Evolutionary conservation across 2,329 filamentous ascomycete genomes (phyloP).

Genomic region (Aspergillus chevalieri): DNA sequence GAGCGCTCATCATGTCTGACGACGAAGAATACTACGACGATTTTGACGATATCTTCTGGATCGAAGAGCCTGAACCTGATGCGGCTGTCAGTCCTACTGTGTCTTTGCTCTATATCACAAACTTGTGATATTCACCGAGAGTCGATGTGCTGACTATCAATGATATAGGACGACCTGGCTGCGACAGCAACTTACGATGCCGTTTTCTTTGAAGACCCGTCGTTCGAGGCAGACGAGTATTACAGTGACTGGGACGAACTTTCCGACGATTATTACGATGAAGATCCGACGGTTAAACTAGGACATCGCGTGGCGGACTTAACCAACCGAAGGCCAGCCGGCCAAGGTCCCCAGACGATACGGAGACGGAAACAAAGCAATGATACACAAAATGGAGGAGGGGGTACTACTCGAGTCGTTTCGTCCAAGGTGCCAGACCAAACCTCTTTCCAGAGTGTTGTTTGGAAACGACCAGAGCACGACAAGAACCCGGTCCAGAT

Average conservation of each 20-base stretch:
- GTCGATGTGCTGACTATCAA: not conserved
- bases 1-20: constrained; percentile 26
- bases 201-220: constrained; percentile 34
- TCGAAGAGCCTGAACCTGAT: constrained; percentile 31
- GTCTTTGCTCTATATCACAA: not conserved
- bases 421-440: constrained; percentile 10
- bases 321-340: constrained; percentile 9
- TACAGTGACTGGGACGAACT: constrained; percentile 43
- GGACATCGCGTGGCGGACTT: constrained; percentile 11
- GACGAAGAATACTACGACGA: constrained; percentile 35
- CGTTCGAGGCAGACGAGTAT: constrained; percentile 33
- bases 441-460: constrained; percentile 32
- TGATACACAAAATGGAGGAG: not conserved
- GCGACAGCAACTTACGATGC: constrained; percentile 36
- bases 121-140: not conserved
- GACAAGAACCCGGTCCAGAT: constrained; percentile 20
- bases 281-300: constrained; percentile 32
- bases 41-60: constrained; percentile 28
- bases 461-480: constrained; percentile 32
- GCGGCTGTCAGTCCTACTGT: constrained; percentile 23
- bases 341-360: constrained; percentile 6
- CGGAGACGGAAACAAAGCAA: constrained; percentile 9
- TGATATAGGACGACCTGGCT: constrained; percentile 38
- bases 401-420: not conserved
- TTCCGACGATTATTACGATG: constrained; percentile 41